Conservation (phyloP, 805 yeast species). For the Kluyveromyces lactis region DNA sequence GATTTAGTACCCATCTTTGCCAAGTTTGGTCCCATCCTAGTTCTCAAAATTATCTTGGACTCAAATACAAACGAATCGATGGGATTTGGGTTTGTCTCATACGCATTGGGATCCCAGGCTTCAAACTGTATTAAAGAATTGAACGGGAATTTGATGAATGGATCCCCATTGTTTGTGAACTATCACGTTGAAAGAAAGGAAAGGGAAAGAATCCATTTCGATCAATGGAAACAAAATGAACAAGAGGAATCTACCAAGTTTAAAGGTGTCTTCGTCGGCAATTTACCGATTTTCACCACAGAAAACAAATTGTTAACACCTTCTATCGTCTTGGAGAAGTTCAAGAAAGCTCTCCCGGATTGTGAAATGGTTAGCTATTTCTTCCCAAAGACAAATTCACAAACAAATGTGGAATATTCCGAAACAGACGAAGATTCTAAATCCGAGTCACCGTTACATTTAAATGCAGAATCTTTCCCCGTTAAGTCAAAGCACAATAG, state of each 20-base stretch:
- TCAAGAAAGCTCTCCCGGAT: slow-evolving; percentile 42
- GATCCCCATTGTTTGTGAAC: slow-evolving; percentile 40
- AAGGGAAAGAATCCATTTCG: slow-evolving; percentile 35
- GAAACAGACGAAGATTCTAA: neutral
- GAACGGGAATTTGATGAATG: slow-evolving; percentile 33
- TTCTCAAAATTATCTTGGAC: slow-evolving; percentile 41
- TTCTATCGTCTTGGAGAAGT: slow-evolving; percentile 29
- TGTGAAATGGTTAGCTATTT: slow-evolving; percentile 24
- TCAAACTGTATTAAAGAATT: slow-evolving; percentile 50
- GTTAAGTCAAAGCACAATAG: too few relatives aligned
- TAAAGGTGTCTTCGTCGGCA: slow-evolving; percentile 46
- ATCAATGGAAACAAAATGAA: slow-evolving; percentile 33
- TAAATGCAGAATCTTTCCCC: neutral
- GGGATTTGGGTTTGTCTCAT: slow-evolving; percentile 65
- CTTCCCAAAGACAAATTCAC: slow-evolving; percentile 21
- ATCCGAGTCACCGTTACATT: neutral
- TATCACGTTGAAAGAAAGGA: slow-evolving; percentile 60
- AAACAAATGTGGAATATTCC: slow-evolving; percentile 10
- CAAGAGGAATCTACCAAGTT: slow-evolving; percentile 35
- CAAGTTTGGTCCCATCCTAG: slow-evolving; percentile 35
- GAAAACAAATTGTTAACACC: slow-evolving; percentile 25
- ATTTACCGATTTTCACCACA: slow-evolving; percentile 37
- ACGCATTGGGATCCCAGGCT: slow-evolving; percentile 48
- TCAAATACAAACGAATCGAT: slow-evolving; percentile 31
- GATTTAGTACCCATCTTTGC: slow-evolving; percentile 32